Evolutionary conservation across 1,284 basidiomycete species (phyloP), one percentile per base, ranked within the genome.

Genomic region (Salmacisia buchloeana): DNA sequence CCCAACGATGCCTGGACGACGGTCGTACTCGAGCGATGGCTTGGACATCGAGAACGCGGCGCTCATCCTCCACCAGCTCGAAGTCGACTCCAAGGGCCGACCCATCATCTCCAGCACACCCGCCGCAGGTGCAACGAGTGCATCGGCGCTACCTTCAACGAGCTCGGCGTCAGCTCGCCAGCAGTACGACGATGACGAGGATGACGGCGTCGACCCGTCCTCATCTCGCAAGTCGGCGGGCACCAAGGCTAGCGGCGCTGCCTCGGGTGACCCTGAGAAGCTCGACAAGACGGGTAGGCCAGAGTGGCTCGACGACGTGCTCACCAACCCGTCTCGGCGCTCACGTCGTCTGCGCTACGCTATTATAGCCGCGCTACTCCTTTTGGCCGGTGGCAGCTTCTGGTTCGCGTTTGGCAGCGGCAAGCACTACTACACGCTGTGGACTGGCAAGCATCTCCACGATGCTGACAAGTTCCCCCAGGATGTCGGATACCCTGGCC

Each of bases 241-340:
- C 6, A 52, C 63, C 2, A 62, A 65, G 4, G 72, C 58, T n/a
- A n/a, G n/a, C n/a, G n/a, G n/a, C n/a, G n/a, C n/a, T n/a, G n/a
- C n/a, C 34, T 25, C 36, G 57, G 67, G 21, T 59, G 64, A 54
- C 56, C 66, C 6, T 65, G 68, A 59, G 62, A 61, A 61, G 15
- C 65, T 72, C 58, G 73, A 76, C 63, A 76, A 73, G 61, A 72
- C 72, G 1, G 74, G 74, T 1, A 45, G 74, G 38, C 74, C 74
- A 10, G 68, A 68, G 13, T 76, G 74, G 74, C 66, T 76, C 36
- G 58, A 65, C 10, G 60, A 63, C 12, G 31, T 68, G 7, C 60
- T 74, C 15, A 46, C 63, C 9, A 68, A 67, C 33, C 65, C 69
- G 10, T 61, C 63, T n/a, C 49, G 64, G 36, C 52, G 66, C 34